A percentile compares a stretch with the other conserved stretches of the same genome.
These are phyloP conservation scores for Carex cristatella DNA, from an alignment of 176 grass and related monocot species.

Conservation along the genomic window DNA sequence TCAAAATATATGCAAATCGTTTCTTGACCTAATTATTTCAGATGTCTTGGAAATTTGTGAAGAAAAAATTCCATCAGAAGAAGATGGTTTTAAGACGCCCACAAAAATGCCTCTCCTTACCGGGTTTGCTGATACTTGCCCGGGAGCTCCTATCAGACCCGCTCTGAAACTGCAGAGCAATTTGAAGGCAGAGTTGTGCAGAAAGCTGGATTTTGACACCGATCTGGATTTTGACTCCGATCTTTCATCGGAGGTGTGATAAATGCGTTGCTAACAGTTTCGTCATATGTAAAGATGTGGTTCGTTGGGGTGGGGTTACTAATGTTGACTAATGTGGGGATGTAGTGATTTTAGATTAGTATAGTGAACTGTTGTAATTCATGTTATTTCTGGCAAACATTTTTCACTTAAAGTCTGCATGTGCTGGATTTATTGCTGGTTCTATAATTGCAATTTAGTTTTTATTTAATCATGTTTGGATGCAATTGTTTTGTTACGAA, in stretches of 20 bases:
- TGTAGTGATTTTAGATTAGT: not conserved
- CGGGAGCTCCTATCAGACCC: not conserved
- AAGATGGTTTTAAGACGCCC: conserved; percentile 10
- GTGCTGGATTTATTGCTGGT: not conserved
- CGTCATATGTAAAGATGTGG: conserved; percentile 13
- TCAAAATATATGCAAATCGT: conserved; percentile 23
- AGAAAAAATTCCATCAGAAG: not conserved
- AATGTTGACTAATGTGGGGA: conserved; percentile 11
- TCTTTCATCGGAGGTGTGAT: not conserved
- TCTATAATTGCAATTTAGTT: not conserved
- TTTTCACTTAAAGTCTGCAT: not conserved
- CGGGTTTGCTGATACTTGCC: not conserved
- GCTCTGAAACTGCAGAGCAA: not conserved
- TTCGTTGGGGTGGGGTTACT: not conserved
- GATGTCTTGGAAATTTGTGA: conserved; percentile 16
- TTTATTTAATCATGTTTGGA: not conserved
- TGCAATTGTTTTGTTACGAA: not conserved
- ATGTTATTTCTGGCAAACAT: not conserved
- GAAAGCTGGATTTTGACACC: conserved; percentile 14
- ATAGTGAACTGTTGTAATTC: not conserved
- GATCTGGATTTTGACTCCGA: conserved; percentile 8
- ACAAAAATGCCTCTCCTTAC: not conserved
- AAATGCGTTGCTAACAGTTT: not conserved
- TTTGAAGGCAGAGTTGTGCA: not conserved
- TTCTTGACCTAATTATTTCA: conserved; percentile 28